phyloP scores from a whole-genome alignment of 345 rosid species.

The Firmiana major region DNA sequence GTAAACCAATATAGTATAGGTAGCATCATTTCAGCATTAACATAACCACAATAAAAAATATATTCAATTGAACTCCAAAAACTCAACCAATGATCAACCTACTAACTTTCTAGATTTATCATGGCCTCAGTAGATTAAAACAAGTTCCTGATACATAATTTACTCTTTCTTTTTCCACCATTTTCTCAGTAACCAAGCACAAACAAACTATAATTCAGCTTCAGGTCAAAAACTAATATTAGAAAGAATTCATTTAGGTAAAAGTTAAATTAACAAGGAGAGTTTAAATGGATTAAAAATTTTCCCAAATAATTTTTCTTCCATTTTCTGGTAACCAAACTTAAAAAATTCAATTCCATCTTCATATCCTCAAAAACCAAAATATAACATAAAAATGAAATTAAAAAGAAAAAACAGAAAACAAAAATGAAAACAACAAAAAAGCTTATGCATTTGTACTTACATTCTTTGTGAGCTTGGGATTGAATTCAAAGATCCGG shows the following conservation, averaged over 20 bases:
- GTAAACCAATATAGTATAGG: background rate
- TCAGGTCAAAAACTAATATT: background rate
- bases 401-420: background rate
- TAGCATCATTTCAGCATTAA: background rate
- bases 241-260: background rate
- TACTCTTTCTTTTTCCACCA: background rate
- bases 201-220: background rate
- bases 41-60: background rate
- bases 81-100: background rate
- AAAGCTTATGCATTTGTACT: constrained; percentile 16
- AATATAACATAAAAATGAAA: background rate
- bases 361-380: constrained; percentile 1
- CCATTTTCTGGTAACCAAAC: constrained; percentile 4
- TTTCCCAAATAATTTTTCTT: background rate
- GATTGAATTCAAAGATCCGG: constrained; percentile 37
- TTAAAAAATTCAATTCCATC: background rate
- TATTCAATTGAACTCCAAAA: background rate
- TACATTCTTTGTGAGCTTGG: constrained; percentile 49
- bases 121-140: background rate
- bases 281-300: background rate
- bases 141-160: background rate
- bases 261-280: background rate
- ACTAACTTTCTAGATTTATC: background rate
- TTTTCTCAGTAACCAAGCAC: background rate
- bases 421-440: background rate